Conservation (phyloP, 257 asterid genomes). For the Gynochthodes officinalis region DNA sequence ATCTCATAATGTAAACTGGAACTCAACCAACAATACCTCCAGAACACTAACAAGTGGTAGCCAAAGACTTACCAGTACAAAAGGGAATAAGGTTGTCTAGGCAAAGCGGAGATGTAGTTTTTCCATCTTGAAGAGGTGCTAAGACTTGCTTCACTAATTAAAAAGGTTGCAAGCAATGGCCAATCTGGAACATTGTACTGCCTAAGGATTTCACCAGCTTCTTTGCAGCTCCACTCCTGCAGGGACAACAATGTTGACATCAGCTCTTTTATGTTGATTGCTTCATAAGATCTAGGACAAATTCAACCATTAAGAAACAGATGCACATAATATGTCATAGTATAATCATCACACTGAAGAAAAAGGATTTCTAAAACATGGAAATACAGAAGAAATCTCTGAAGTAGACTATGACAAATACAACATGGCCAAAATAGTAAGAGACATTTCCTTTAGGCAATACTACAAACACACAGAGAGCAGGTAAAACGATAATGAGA, state of each 20-base stretch:
- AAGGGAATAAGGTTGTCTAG: constrained; percentile 94
- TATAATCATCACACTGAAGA: background rate
- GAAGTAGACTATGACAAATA: background rate
- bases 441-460: background rate
- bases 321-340: background rate
- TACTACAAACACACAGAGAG: background rate
- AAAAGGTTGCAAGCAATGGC: constrained; percentile 89
- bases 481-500: background rate
- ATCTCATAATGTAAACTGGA: constrained; percentile 27
- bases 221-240: constrained; percentile 74
- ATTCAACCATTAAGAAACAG: background rate
- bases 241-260: constrained; percentile 23
- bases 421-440: background rate
- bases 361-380: background rate
- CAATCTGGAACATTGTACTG: constrained; percentile 79
- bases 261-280: background rate
- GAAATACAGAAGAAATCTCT: background rate
- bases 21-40: constrained; percentile 11
- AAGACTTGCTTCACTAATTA: constrained; percentile 83
- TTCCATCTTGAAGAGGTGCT: constrained; percentile 75
- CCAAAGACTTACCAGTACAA: constrained; percentile 67
- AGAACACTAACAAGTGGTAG: constrained; percentile 10
- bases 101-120: constrained; percentile 87
- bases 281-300: background rate
- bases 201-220: constrained; percentile 71